A percentile compares a stretch with the other conserved stretches of the same genome.
Evolutionary conservation across 306 rosid species (phyloP).

Genomic region (Rubus parviflorus): DNA sequence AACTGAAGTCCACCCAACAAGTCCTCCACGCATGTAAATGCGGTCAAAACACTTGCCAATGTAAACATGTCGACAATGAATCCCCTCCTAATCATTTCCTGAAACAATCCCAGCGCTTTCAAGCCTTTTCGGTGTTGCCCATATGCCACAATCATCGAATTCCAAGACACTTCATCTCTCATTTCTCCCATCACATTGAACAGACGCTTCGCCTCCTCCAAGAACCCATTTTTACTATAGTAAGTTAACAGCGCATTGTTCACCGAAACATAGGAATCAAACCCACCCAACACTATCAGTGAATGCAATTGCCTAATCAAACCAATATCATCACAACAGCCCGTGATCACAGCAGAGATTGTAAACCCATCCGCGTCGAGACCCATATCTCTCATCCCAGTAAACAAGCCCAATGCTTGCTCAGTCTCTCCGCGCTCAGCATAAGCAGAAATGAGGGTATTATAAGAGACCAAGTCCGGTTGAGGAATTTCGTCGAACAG

Average conservation of each 20-base stretch:
- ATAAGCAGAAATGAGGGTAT: conserved; percentile 63
- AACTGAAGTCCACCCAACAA: conserved; percentile 71
- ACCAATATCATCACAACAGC: conserved; percentile 37
- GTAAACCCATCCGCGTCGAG: conserved; percentile 67
- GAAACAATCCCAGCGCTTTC: conserved; percentile 57
- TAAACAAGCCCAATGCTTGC: conserved; percentile 44
- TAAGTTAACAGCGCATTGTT: conserved; percentile 51
- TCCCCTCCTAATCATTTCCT: conserved; percentile 57
- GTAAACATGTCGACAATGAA: conserved; percentile 71
- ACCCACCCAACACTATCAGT: conserved; percentile 44
- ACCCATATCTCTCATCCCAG: conserved; percentile 40
- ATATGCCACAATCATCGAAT: conserved; percentile 64
- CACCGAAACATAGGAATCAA: conserved; percentile 59
- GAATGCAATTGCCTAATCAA: conserved; percentile 56
- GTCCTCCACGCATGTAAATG: conserved; percentile 62
- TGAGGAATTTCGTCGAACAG: conserved; percentile 43
- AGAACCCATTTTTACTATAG: conserved; percentile 52
- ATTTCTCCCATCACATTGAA: conserved; percentile 49
- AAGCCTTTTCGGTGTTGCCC: conserved; percentile 68
- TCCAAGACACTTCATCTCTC: conserved; percentile 82
- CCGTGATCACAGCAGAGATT: conserved; percentile 45
- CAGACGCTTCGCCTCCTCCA: conserved; percentile 41
- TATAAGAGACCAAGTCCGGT: conserved; percentile 56
- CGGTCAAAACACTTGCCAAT: conserved; percentile 80
- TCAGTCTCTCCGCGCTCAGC: conserved; percentile 48